Evolutionary conservation across 805 yeast species (phyloP), one percentile per base, ranked within the genome.

Genomic region (Brettanomyces anomalus): DNA sequence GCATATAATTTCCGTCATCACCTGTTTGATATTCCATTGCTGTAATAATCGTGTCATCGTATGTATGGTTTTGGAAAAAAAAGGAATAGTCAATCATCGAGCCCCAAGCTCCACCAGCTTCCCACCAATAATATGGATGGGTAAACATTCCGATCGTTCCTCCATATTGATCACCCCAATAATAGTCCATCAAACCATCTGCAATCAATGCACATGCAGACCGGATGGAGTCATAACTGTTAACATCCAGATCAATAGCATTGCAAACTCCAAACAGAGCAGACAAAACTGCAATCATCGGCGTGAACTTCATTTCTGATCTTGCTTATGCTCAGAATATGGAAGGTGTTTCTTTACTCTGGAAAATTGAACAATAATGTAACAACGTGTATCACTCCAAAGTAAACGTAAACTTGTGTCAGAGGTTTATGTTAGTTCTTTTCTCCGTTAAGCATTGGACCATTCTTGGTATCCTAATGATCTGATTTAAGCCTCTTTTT

Each of bases 71-170:
- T 33, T 81, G 74, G 60, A 85, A 76, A 58, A 71, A 81, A 51
- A 59, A 79, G 66, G 86, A 72, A 62, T 84, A 82, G 60, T 88
- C 96, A 36, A 90, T 57, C 72, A 90, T 67, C 16, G 84, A 71
- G 7, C 96, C 95, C 85, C 88, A 87, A 2, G 90, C 96, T 47
- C 89, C 95, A 51, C 97, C 97, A 8, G 97, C 95, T 66, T 88
- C 87, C 97, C 97, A 89, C 98, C 97, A 90, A 71, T 90, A 90
- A 70, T 90, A 89, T 0, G 97, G 97, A 56, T 71, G 66, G 11
- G 80, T 68, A 61, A 93, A 89, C 88, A 84, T 79, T 36, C 97
- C 98, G 21, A 85, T 68, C 4, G 88, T 74, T 7, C 89, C 83
- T 31, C 96, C 97, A 36, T 70, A 60, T 31, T 71, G 59, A 48